Evolutionary conservation across 2,329 filamentous ascomycete genomes (phyloP), one percentile per base, ranked within the genome.

Genomic region (Diplodia intermedia): DNA sequence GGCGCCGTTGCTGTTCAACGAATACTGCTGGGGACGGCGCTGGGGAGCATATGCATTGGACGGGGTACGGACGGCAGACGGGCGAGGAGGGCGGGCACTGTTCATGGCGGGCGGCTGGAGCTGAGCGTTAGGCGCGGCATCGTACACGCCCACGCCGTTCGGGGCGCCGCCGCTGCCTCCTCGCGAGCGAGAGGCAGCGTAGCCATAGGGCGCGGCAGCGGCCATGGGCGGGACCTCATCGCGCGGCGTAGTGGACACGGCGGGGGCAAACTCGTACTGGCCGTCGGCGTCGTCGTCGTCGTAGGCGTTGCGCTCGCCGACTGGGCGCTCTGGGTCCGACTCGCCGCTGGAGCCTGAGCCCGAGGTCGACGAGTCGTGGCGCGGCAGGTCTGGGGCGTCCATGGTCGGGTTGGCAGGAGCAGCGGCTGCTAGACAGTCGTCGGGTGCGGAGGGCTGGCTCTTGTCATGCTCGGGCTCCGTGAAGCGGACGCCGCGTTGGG

Each of bases 11-110:
- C 71, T 55, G 73, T 80, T 81, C 68, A 82, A 71, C 7, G 80
- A 80, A 72, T 82, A 83, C 73, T 84, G 82, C 69, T 81, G 77
- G 5, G 83, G 83, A 47, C 82, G 75, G 57, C 83, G 78, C 52
- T 82, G 77, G 15, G 83, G 83, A 20, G 80, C 80, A 71, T 85
- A 85, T 53, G 83, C 81, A 70, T 84, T 84, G 49, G 81, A 82
- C 23, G 82, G 82, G 31, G 82, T 82, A 66, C 83, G 74, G 12
- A 80, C 76, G n/a, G 81, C 80, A 2, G 71, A 71, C 15, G 83
- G 83, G 33, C 83, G 77, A 23, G 73, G 70, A 11, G 73, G 67
- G 57, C 73, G 74, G 47, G 60, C 62, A 29, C 60, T 68, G 69
- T 54, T 69, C 72, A 70, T 70, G 70, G 71, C 72, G 69, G 73